These are phyloP conservation scores for Blastomyces percursus DNA, from an alignment of 2,329 filamentous ascomycete species.

Conservation along the genomic window DNA sequence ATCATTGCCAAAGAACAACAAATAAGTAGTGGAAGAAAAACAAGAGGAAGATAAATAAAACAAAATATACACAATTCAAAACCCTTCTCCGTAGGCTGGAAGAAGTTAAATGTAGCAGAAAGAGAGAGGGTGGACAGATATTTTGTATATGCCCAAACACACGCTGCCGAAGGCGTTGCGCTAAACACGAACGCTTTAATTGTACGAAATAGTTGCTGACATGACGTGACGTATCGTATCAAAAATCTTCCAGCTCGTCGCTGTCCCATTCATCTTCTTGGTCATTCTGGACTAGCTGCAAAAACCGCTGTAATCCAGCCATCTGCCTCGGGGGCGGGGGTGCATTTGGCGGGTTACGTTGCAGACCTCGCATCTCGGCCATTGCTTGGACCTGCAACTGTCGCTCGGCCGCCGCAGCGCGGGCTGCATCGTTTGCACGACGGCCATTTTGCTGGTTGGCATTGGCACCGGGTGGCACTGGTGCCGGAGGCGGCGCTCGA, in stretches of 20 bases:
- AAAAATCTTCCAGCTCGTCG: slow-evolving; percentile 42
- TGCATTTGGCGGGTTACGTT: slow-evolving; percentile 9
- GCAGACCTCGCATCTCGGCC: slow-evolving; percentile 1
- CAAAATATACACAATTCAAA: not conserved
- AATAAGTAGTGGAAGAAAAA: not conserved
- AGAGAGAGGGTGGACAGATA: not conserved
- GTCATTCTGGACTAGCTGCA: slow-evolving; percentile 42
- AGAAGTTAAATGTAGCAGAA: not conserved
- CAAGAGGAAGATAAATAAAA: not conserved
- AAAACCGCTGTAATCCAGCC: slow-evolving; percentile 39
- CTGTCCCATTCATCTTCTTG: slow-evolving; percentile 51
- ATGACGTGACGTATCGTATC: not conserved
- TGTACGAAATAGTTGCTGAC: too few relatives aligned
- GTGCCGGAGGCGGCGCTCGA: slow-evolving; percentile 28
- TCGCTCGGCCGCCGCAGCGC: slow-evolving; percentile 3
- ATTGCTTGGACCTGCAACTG: slow-evolving; percentile 2
- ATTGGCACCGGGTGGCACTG: slow-evolving; percentile 21
- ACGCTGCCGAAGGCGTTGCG: too few relatives aligned
- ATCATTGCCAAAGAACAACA: not conserved
- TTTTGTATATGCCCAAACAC: not conserved
- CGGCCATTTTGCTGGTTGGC: slow-evolving; percentile 9
- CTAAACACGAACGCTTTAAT: not conserved
- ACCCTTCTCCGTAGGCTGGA: not conserved
- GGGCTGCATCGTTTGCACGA: slow-evolving; percentile 12
- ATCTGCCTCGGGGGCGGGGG: slow-evolving; percentile 6